A percentile compares a stretch with the other conserved stretches of the same genome.
Conservation (phyloP, 352 stramenopile species). For the Phytopythium mirpurense region DNA sequence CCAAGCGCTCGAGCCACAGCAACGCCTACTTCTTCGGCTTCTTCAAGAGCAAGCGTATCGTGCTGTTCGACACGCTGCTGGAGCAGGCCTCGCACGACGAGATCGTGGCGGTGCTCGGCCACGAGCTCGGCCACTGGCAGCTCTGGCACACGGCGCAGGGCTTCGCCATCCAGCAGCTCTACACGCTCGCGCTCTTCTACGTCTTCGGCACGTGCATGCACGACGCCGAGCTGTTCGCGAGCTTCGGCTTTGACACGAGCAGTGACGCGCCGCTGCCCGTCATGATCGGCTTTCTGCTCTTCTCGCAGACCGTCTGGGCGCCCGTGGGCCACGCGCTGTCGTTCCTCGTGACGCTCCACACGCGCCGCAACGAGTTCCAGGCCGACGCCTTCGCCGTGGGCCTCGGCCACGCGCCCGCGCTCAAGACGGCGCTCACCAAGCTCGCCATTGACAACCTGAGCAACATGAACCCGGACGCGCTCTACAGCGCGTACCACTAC, state of each 20-base stretch:
- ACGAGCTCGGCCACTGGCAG: conserved; percentile 97
- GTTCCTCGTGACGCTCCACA: conserved; percentile 75
- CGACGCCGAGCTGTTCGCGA: conserved; percentile 63
- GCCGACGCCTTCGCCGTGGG: conserved; percentile 94
- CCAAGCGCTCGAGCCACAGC: conserved; percentile 92
- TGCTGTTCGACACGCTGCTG: conserved; percentile 97
- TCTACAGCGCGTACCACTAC: conserved; percentile 97
- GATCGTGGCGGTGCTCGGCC: conserved; percentile 94
- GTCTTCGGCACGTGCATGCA: conserved; percentile 83
- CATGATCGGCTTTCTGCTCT: conserved; percentile 81
- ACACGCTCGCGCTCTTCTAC: conserved; percentile 69
- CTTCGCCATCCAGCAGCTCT: conserved; percentile 92
- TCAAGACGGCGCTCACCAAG: conserved; percentile 95
- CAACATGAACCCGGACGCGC: conserved; percentile 94
- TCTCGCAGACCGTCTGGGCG: conserved; percentile 78
- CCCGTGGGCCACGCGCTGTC: conserved; percentile 73
- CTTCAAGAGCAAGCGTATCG: conserved; percentile 96
- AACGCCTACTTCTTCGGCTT: conserved; percentile 92
- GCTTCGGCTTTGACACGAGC: conserved; percentile 61
- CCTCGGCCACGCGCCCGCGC: conserved; percentile 84
- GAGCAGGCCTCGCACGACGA: conserved; percentile 91
- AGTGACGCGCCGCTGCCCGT: conserved; percentile 37
- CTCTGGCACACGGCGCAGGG: conserved; percentile 92
- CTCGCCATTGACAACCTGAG: conserved; percentile 96
- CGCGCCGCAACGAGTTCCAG: conserved; percentile 76